Evolutionary conservation across 2,329 filamentous ascomycete genomes (phyloP), one percentile per base, ranked within the genome.

Genomic region (Talaromyces sp.): DNA sequence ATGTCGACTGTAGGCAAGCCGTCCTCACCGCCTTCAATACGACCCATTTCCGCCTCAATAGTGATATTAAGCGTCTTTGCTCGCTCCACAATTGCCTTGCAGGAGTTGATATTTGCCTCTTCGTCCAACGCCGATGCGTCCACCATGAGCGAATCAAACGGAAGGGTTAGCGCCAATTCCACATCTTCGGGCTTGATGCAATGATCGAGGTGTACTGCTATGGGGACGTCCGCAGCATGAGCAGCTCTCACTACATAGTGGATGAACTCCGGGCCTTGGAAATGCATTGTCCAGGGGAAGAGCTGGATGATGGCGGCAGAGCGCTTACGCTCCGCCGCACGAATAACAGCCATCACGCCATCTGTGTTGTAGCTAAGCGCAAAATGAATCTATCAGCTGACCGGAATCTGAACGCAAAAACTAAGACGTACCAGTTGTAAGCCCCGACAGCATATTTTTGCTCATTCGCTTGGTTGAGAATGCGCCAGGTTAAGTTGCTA

Each of bases 121-220:
- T 62, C 19, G 31, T 62, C 60, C 16, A 52, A 11, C 1, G 31
- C 33, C 4, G 60, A 62, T 3, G 45, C 60, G 33, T 62, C 60
- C 45, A 62, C 45, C 60, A 62, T 62, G n/a, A 62, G 54, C 14
- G 60, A 62, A 39, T 62, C 60, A 62, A 62, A 62, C 8, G 60
- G 60, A 13, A 62, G 60, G 19, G 24, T 52, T 5, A 62, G 60
- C 3, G 60, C 60, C 22, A 62, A 35, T n/a, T 62, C 60, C 11
- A 62, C 45, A 31, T 62, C 60, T 8, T 52, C 45, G 8, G 10
- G 47, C 47, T 62, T 62, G 9, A 62, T 62, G 33, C 60, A 62
- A 24, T 62, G 60, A 24, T 62, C 60, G 16, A 62, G 27, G 16
- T 62, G 60, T 9, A 62, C 45, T 4, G 60, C 60, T 14, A 62